These are phyloP conservation scores for Hibiscus tridactylites DNA, from an alignment of 345 rosid genomes.

Conservation along the genomic window DNA sequence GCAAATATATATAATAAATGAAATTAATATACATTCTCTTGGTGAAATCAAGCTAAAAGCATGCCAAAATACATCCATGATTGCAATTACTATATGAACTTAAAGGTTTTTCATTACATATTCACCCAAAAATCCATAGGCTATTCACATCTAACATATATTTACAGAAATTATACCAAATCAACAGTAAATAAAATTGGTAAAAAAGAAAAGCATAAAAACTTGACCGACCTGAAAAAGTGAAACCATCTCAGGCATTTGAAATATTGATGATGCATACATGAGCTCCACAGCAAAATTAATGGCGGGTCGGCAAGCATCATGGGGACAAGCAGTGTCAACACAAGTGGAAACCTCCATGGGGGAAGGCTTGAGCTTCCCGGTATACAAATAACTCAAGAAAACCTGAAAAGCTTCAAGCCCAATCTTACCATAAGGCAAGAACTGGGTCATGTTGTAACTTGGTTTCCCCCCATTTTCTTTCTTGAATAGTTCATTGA, in stretches of 20 bases:
- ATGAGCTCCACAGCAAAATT: conserved; percentile 74
- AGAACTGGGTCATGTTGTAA: conserved; percentile 40
- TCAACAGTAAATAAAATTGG: not conserved
- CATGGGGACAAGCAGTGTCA: conserved; percentile 61
- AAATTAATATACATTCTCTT: conserved; percentile 1
- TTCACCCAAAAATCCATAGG: too few species aligned
- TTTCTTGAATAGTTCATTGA: conserved; percentile 53
- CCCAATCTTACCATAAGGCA: conserved; percentile 67
- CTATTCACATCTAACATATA: too few species aligned
- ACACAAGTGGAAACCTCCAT: conserved; percentile 73
- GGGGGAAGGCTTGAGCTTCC: conserved; percentile 67
- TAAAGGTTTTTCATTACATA: too few species aligned
- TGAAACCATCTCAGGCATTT: conserved; percentile 66
- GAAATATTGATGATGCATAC: conserved; percentile 72
- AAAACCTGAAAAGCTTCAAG: conserved; percentile 65
- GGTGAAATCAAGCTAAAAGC: conserved; percentile 3
- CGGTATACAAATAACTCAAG: conserved; percentile 71
- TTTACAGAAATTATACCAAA: too few species aligned
- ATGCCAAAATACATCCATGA: not conserved
- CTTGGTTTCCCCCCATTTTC: conserved; percentile 46
- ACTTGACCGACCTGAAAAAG: conserved; percentile 56
- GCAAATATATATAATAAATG: conserved; percentile 24
- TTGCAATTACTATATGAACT: not conserved
- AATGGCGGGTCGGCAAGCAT: conserved; percentile 82
- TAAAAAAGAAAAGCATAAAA: not conserved